Evolutionary conservation across 2,329 filamentous ascomycete genomes (phyloP), one percentile per base, ranked within the genome.

Genomic region (Colletotrichum simmondsii): DNA sequence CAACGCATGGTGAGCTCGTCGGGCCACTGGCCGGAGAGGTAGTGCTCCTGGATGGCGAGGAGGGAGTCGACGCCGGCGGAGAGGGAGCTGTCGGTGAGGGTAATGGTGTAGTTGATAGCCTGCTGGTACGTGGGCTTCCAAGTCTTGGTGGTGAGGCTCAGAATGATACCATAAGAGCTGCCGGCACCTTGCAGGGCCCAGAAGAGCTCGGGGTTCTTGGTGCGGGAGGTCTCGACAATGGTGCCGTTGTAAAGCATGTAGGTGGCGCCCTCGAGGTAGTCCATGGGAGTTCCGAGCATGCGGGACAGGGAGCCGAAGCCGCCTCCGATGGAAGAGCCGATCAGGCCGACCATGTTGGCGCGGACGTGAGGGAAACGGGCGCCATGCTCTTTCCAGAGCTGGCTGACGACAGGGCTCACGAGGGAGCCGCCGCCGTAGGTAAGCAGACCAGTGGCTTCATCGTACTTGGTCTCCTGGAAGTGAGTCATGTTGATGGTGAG

Each of bases 171-270:
- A 58, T 71, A 74, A 7, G 71, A 74, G 16, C 66, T 60, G n/a
- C 73, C 73, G 26, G 73, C 73, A 1, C 73, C 73, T 71, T 75
- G 67, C 16, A 73, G 63, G n/a, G 73, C 73, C 73, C 73, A 75
- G 61, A 75, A 73, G 24, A 74, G 73, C 32, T 75, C 73, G 12
- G 73, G 71, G 49, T 74, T 71, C 65, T 73, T 49, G 46, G 70
- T 71, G 30, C 69, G 65, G 32, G 69, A 72, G 42, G 70, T 63
- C 42, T 73, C 42, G 19, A 60, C 71, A 12, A 75, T 30, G 56
- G 73, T 75, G 14, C 73, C 73, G 73, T 75, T 75, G 61, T 74
- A 75, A 16, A 75, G 73, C 73, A 75, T 75, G 58, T 75, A 75
- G 5, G 68, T 68, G 26, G 65, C 73, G n/a, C 63, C 54, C 10